Conservation (phyloP, 2,329 filamentous ascomycete genomes). For the Chaetomiaceae sp. region DNA sequence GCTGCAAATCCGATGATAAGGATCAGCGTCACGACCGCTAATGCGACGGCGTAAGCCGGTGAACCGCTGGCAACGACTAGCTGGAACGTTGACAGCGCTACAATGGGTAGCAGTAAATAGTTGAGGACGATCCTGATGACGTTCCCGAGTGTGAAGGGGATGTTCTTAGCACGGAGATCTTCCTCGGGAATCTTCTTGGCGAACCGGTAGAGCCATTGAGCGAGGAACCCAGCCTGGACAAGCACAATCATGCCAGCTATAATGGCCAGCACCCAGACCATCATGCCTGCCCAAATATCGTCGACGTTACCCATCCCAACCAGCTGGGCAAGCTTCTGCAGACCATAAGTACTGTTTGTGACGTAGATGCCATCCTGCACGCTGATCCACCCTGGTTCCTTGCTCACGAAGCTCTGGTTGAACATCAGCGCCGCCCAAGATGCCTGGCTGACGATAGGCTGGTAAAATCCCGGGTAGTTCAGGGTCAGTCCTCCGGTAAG, state of each 20-base stretch:
- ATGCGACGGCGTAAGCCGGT: slow-evolving; percentile 64
- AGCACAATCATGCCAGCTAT: slow-evolving; percentile 63
- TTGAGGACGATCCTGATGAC: slow-evolving; percentile 84
- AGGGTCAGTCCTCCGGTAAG: slow-evolving; percentile 83
- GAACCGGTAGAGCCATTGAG: slow-evolving; percentile 70
- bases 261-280: slow-evolving; percentile 81
- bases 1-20: slow-evolving; percentile 67
- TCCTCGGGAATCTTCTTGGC: slow-evolving; percentile 72
- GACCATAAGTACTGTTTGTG: slow-evolving; percentile 70
- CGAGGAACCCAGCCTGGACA: slow-evolving; percentile 70
- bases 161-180: slow-evolving; percentile 84
- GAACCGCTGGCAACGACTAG: slow-evolving; percentile 70
- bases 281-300: slow-evolving; percentile 93
- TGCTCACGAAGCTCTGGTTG: slow-evolving; percentile 80
- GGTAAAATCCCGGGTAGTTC: slow-evolving; percentile 90
- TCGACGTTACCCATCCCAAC: slow-evolving; percentile 70
- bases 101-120: slow-evolving; percentile 83
- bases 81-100: slow-evolving; percentile 86
- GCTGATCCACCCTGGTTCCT: slow-evolving; percentile 60
- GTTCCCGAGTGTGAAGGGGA: slow-evolving; percentile 79
- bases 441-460: slow-evolving; percentile 81
- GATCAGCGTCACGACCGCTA: slow-evolving; percentile 71
- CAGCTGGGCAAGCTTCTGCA: slow-evolving; percentile 74
- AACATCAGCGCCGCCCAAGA: slow-evolving; percentile 91
- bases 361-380: slow-evolving; percentile 83